Evolutionary conservation across 225 moss, liverwort and hornwort species (phyloP), one percentile per base, ranked within the genome.

Genomic region (Bryoerythrophyllum caledonicum): DNA sequence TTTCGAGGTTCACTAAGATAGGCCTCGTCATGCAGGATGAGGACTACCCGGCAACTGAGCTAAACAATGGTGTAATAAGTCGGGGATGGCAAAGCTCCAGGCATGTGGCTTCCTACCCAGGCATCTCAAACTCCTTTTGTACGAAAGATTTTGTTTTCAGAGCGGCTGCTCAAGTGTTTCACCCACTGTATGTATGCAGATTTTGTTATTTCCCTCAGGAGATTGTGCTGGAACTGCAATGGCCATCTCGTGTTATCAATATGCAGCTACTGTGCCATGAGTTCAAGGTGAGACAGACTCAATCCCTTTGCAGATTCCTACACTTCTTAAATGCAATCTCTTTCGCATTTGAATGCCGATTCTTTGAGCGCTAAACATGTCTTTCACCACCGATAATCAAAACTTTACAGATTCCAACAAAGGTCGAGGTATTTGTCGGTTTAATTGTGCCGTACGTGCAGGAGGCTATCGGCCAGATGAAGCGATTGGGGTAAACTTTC

Each of bases 41-140:
- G 11, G 90, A 88, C 30, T 86, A 85, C 52, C 91, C 80, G 20
- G 86, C 89, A 28, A 79, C 74, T 78, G 88, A 97, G 20, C 73
- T 97, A 61, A 90, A 91, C 79, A 97, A 92, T 56, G 94, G 94
- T 76, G 83, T 90, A 34, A 76, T 88, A 46, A 83, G 85, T 38
- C 79, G 77, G n/a, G 96, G 94, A 61, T 97, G 94, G 96, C 94
- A 94, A 86, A 97, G 94, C 78, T 92, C 94, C 2, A 97, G 92
- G 96, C 60, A 84, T 68, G 79, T 44, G 4, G 10, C 32, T 73
- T 1, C 19, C 19, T 34, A 13, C 13, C 55, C 1, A 58, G n/a
- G 2, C 32, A 56, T 64, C 7, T 73, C 4, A 52, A 68, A 30
- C 19, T 60, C 4, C 10, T 28, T 63, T 16, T 52, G 1, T 12